These are phyloP conservation scores for Candida parachauliodes DNA, from an alignment of 805 yeast genomes.

Conservation along the genomic window DNA sequence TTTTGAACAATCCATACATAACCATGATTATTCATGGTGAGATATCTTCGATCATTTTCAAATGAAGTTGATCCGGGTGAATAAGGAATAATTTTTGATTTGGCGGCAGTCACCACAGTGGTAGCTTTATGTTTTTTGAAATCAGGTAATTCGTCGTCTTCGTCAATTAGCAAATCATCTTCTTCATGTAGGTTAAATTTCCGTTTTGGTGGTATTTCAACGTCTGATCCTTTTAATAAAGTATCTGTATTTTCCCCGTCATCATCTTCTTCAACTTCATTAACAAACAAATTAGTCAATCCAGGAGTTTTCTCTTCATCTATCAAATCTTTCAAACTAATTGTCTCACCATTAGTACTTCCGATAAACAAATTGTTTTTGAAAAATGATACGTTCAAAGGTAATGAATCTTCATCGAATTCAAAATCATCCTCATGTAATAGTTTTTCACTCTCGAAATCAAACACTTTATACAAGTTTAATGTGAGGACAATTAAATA, in stretches of 20 bases:
- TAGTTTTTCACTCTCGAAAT: conserved; percentile 35
- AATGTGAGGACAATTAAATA: conserved; percentile 6
- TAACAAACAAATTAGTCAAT: conserved; percentile 13
- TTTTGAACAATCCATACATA: conserved; percentile 71
- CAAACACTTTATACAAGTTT: conserved; percentile 45
- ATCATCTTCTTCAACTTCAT: conserved; percentile 50
- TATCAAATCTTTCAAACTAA: conserved; percentile 18
- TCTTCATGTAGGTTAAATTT: conserved; percentile 21
- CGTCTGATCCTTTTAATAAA: background rate
- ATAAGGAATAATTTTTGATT: conserved; percentile 47
- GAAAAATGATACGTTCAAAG: conserved; percentile 28
- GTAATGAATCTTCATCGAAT: conserved; percentile 22
- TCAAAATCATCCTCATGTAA: conserved; percentile 12
- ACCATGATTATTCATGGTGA: conserved; percentile 78
- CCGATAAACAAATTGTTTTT: conserved; percentile 36
- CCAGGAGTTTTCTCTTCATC: conserved; percentile 49
- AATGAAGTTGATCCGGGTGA: conserved; percentile 88
- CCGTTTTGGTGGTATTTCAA: conserved; percentile 2
- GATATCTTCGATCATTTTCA: conserved; percentile 56
- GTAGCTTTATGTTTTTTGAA: conserved; percentile 13
- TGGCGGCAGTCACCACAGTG: conserved; percentile 8
- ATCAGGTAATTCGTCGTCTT: conserved; percentile 23
- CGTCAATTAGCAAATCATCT: conserved; percentile 34
- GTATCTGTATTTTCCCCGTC: conserved; percentile 7
- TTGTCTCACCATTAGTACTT: conserved; percentile 39